Base-by-base conservation (phyloP, 345 rosid genomes). In the Lepidium sativum region DNA sequence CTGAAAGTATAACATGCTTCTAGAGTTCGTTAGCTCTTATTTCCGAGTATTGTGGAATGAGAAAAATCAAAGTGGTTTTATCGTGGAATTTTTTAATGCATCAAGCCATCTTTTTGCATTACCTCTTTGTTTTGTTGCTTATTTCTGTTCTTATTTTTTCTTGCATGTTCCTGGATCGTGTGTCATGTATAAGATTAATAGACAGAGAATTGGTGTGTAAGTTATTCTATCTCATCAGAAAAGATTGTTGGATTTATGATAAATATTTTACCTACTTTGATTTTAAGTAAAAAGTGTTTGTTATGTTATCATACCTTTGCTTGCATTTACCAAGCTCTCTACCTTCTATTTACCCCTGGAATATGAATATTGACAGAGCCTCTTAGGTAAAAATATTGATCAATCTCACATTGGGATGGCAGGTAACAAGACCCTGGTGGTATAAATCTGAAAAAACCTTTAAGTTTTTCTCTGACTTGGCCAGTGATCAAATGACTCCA, bases 181-280 rank as follows among this genome's bases (percentile, higher is more conserved):
- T 61, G 39, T 27, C 59, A 63, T 60, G 21, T 37, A 54, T 41
- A 80, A 89, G 97, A 77, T 78, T 94, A 87, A 81, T 69, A 13
- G 96, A n/a, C 64, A 85, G 70, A 72, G 99, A 90, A 85, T 78
- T 86, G 95, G 95, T 90, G 82, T 33, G 89, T 76, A 75, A 56
- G 35, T 72, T 42, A 17, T 65, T 69, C 55, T 66, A 17, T 60
- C 68, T 44, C 44, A 35, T 60, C 66, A 13, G 25, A 57, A 40
- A 20, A 31, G 27, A 63, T 56, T 57, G 48, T 66, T 59, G 20
- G 55, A 51, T 16, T 65, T 59, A 3, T 52, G 68, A 65, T 72
- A 14, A 27, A 7, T 57, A 34, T 37, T 33, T 41, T 49, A 65
- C 47, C 12, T 47, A 33, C 48, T 27, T 47, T 67, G 54, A 54